Conservation (phyloP, 1,284 basidiomycete species). For the Polyporus tsugae region DNA sequence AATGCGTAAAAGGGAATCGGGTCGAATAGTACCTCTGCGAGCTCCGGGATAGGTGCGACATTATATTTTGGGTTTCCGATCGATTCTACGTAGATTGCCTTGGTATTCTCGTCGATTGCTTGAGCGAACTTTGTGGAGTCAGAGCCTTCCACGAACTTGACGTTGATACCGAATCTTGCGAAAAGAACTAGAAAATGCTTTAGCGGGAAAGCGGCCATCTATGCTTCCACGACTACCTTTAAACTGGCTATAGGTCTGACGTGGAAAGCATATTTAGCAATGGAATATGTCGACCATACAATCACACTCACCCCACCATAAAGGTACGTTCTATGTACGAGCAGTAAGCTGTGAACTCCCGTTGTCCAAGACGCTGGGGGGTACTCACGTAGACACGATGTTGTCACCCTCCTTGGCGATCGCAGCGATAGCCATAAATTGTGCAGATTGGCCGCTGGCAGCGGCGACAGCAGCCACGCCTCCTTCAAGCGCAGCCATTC, state of each 20-base stretch:
- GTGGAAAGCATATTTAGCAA: not conserved
- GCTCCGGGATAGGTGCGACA: conserved; percentile 70
- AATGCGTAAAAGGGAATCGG: not conserved
- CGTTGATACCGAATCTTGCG: conserved; percentile 80
- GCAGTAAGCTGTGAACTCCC: not conserved
- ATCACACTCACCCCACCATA: conserved; percentile 67
- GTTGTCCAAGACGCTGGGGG: conserved; percentile 32
- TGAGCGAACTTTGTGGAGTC: conserved; percentile 73
- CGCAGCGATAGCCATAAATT: conserved; percentile 78
- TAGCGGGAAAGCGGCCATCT: not conserved
- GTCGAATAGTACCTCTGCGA: conserved; percentile 65
- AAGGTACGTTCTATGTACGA: conserved; percentile 60
- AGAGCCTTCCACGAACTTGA: conserved; percentile 78
- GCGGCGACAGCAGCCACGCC: conserved; percentile 84
- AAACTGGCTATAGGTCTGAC: conserved; percentile 87
- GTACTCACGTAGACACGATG: conserved; percentile 73
- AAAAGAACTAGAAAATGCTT: conserved; percentile 61
- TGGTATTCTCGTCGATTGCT: conserved; percentile 82
- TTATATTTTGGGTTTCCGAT: conserved; percentile 90
- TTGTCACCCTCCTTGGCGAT: conserved; percentile 79
- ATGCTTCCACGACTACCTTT: conserved; percentile 59
- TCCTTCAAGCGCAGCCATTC: conserved; percentile 86
- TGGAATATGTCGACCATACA: conserved; percentile 6
- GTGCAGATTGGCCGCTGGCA: conserved; percentile 83
- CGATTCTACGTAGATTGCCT: conserved; percentile 83